Base-by-base conservation (phyloP, 1,284 basidiomycete species). In the Malassezia pachydermatis region DNA sequence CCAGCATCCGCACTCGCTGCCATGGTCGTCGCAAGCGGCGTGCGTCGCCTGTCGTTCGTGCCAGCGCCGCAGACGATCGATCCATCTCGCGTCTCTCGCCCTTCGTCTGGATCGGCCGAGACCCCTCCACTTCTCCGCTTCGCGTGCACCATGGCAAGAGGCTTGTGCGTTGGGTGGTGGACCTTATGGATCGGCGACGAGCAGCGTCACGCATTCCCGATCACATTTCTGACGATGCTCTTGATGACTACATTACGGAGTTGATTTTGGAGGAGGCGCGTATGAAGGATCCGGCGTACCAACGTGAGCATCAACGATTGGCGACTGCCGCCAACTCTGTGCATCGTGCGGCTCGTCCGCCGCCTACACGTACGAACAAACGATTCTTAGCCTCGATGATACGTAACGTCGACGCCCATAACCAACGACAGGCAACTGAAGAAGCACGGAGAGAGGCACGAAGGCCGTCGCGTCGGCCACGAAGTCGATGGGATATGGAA, bases 371-470 rank as follows among this genome's bases (percentile, higher is more conserved):
- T 11, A 43, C 50, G 11, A 52, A 52, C 38, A 52, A 46, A 16
- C 37, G 50, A 5, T 52, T 52, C 29, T 40, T 52, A 20, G 45
- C 50, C 6, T 41, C 50, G 14, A 47, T 47, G 45, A 36, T 52
- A 17, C 50, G 50, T 9, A 47, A 39, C 28, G 50, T 27, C 8
- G 50, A 52, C 33, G 41, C 50, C 8, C 50, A 47, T n/a, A 52
- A 52, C 17, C 44, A 46, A 37, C 32, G 50, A 5, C 44, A 47
- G 17, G 28, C 47, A 24, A 30, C 9, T 3, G 45, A 22, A 14
- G 28, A 27, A 9, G 17, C 23, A 2, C 24, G 10, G n/a, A 20
- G 29, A n/a, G 17, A 17, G 8, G 4, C 5, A 3, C 33, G 36
- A 16, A 20, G 16, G 22, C 20, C 14, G 4, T 24, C 20, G 11